These are phyloP conservation scores for Phyllosticta paracitricarpa DNA, from an alignment of 2,329 filamentous ascomycete genomes.

Conservation along the genomic window DNA sequence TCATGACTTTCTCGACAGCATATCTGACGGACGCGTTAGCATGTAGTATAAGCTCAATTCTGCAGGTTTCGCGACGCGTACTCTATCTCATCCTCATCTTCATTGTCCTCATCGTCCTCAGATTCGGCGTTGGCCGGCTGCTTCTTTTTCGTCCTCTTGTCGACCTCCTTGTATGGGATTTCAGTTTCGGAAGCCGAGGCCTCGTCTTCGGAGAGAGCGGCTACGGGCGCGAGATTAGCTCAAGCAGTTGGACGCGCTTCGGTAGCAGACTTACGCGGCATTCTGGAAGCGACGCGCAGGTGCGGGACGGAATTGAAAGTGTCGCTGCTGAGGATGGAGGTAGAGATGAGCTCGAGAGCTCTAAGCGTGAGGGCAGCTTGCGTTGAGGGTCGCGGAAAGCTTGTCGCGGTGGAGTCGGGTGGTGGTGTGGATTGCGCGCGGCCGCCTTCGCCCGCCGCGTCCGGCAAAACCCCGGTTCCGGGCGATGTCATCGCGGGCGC, in stretches of 20 bases:
- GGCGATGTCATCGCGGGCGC: neutral
- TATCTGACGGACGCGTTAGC: slow-evolving; percentile 42
- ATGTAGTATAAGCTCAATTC: neutral
- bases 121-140: slow-evolving; percentile 8
- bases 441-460: too few relatives aligned
- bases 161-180: slow-evolving; percentile 19
- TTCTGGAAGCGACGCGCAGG: slow-evolving; percentile 5
- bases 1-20: slow-evolving; percentile 63
- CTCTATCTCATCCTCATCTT: slow-evolving; percentile 32
- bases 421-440: too few relatives aligned
- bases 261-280: slow-evolving; percentile 18
- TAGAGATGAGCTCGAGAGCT: too few relatives aligned
- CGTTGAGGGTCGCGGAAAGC: too few relatives aligned
- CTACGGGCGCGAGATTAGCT: slow-evolving; percentile 15
- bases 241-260: neutral
- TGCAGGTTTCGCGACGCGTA: slow-evolving; percentile 21
- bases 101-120: slow-evolving; percentile 15
- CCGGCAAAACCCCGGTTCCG: neutral
- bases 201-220: slow-evolving; percentile 32
- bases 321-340: neutral
- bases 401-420: too few relatives aligned
- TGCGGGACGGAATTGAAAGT: neutral
- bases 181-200: slow-evolving; percentile 21
- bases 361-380: too few relatives aligned
- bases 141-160: slow-evolving; percentile 9